Percentiles rank a stretch among this genome's conserved stretches.
These are phyloP conservation scores for Phymatotrichopsis omnivora DNA, from an alignment of 2,329 filamentous ascomycete species.

Conservation along the genomic window DNA sequence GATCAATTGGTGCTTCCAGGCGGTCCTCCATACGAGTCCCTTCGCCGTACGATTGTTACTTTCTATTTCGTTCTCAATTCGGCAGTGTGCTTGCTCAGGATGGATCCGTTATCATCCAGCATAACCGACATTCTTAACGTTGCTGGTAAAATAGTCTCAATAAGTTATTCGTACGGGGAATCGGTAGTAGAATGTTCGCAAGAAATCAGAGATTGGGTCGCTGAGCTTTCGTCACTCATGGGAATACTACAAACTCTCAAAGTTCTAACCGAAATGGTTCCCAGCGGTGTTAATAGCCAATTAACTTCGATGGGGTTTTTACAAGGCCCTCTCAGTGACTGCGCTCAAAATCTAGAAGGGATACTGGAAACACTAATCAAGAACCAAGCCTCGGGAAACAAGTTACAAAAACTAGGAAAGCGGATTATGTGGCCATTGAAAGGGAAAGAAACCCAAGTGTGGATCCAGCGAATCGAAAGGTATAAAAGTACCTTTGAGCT, in stretches of 20 bases:
- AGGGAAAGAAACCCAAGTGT: not conserved
- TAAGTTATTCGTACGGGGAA: constrained; percentile 7
- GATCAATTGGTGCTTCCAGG: no score
- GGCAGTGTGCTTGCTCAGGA: no score
- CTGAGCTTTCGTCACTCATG: constrained; percentile 2
- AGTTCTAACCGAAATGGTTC: not conserved
- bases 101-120: constrained; percentile 11
- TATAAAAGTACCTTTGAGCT: constrained; percentile 8
- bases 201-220: not conserved
- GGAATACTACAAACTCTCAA: constrained; percentile 5
- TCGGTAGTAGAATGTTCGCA: not conserved
- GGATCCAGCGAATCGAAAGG: constrained; percentile 4
- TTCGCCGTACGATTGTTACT: no score
- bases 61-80: no score
- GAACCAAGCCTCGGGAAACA: not conserved
- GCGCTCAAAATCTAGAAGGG: not conserved
- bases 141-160: not conserved
- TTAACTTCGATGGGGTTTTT: no score
- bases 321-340: constrained; percentile 6
- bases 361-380: not conserved
- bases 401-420: no score
- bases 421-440: constrained; percentile 3
- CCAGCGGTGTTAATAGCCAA: no score
- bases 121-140: not conserved
- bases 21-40: no score